Evolutionary conservation across 805 yeast species (phyloP), one percentile per base, ranked within the genome.

Genomic region (Hanseniaspora pseudoguilliermondii): DNA sequence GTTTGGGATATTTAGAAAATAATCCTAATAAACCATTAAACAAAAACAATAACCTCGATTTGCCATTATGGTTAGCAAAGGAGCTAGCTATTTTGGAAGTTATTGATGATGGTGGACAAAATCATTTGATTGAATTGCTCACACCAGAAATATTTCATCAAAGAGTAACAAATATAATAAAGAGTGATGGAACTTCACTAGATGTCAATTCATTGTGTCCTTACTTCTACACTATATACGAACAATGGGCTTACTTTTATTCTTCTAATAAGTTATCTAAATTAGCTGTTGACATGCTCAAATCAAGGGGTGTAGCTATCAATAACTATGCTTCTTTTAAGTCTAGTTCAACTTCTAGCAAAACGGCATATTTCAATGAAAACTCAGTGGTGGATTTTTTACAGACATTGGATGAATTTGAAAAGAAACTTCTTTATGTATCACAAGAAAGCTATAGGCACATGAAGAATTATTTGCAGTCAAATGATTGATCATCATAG

Each of bases 61-160:
- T 91, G 25, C 97, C 97, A 0, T 67, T 89, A 32, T 91, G 97
- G 97, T 69, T 91, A 42, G 95, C 96, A 0, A 82, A 82, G 57
- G 77, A 84, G 1, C 70, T 90, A 35, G 95, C 95, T 0, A 71
- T 78, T 20, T 62, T 69, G 60, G 63, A 74, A 58, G 62, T 64
- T 15, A 60, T 58, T 15, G 59, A 63, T 56, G 71, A 67, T 15
- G 60, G 60, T 8, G 62, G 60, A 5, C 62, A 66, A 18, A 65
- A 61, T 35, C 54, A 47, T 34, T 86, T 87, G 61, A 72, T 87
- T 6, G 83, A 80, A 49, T 72, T 89, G 54, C 69, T 79, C 27
- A 81, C 79, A 49, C 97, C 97, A 0, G 85, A 81, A 2, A 80
- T 82, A 42, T 76, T 89, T 55, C 73, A 78, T 23, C 65, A 71